These are phyloP conservation scores for Globisporangium uncinulatum DNA, from an alignment of 352 stramenopile species.

Conservation along the genomic window DNA sequence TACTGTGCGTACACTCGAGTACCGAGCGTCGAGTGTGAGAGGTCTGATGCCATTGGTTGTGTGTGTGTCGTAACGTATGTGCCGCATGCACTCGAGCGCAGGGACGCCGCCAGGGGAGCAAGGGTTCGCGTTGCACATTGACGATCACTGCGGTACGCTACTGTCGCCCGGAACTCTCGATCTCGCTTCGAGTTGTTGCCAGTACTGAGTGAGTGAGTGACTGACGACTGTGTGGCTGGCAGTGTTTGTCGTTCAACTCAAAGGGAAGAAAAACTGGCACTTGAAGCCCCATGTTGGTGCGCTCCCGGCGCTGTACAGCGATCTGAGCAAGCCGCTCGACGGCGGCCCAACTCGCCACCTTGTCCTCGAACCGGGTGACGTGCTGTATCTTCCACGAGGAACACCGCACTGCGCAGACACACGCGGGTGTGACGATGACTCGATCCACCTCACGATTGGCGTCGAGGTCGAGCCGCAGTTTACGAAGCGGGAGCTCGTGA, in stretches of 20 bases:
- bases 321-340: background rate
- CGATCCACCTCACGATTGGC: slow-evolving; percentile 31
- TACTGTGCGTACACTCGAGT: slow-evolving; percentile 19
- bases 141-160: slow-evolving; percentile 27
- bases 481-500: slow-evolving; percentile 13
- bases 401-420: slow-evolving; percentile 28
- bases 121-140: slow-evolving; percentile 25
- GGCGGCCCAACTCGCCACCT: slow-evolving; percentile 4
- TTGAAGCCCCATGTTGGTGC: slow-evolving; percentile 10
- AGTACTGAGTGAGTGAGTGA: background rate
- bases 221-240: background rate
- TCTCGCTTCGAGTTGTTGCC: background rate
- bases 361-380: slow-evolving; percentile 16
- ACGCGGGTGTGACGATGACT: slow-evolving; percentile 15
- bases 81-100: slow-evolving; percentile 1
- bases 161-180: background rate
- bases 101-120: slow-evolving; percentile 25
- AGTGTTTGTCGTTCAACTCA: slow-evolving; percentile 32
- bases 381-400: slow-evolving; percentile 29
- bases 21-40: background rate
- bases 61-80: background rate
- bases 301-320: slow-evolving; percentile 22
- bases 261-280: slow-evolving; percentile 25
- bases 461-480: slow-evolving; percentile 22
- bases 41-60: background rate